Evolutionary conservation across 192 early-diverging fungal genomes (phyloP).

Genomic region (Phlyctochytrium arcticum): DNA sequence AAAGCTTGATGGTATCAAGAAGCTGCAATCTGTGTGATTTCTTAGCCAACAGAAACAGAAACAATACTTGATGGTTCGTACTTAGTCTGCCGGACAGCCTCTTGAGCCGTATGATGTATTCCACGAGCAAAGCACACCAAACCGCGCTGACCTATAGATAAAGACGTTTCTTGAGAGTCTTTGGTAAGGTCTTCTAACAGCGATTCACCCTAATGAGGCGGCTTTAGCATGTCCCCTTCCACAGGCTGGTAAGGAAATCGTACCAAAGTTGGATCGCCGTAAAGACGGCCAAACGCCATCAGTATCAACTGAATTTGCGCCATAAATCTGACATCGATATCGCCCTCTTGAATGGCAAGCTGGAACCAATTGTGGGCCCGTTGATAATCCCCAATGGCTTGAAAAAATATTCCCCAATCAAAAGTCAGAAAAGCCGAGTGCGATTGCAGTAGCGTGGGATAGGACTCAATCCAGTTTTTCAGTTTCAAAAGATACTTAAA

Average conservation of each 20-base stretch:
- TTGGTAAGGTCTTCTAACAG: not conserved
- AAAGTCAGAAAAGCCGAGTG: not conserved
- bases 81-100: slow-evolving; percentile 16
- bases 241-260: not conserved
- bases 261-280: not conserved
- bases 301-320: slow-evolving; percentile 8
- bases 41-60: not conserved
- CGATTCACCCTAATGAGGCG: not conserved
- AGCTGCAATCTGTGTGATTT: not conserved
- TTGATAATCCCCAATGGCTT: not conserved
- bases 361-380: slow-evolving; percentile 3
- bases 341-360: not conserved
- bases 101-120: not conserved
- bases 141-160: not conserved
- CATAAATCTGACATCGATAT: not conserved
- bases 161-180: not conserved
- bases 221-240: not conserved
- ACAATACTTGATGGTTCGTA: not conserved
- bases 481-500: slow-evolving; percentile 11
- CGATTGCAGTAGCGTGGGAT: not conserved
- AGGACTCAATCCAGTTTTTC: not conserved
- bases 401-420: slow-evolving; percentile 22
- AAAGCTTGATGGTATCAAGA: not conserved
- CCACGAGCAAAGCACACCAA: not conserved
- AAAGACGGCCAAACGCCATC: not conserved